Percentiles rank a stretch among this genome's conserved stretches.
These are phyloP conservation scores for Arachnomyces sp. DNA, from an alignment of 2,329 filamentous ascomycete species.

Conservation along the genomic window DNA sequence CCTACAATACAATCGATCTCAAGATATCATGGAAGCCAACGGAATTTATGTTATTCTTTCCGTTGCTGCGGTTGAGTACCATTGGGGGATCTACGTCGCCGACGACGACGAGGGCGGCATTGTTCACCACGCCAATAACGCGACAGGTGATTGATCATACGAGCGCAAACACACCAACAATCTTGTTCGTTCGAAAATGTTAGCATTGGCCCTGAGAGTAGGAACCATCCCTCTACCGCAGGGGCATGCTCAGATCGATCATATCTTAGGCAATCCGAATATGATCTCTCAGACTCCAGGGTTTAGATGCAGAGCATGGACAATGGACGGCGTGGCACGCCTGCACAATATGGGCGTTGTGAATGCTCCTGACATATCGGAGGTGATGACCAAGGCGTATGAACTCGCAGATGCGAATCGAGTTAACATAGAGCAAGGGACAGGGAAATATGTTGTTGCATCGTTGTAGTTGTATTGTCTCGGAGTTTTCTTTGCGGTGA, in stretches of 20 bases:
- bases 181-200: background rate
- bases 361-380: constrained; percentile 1
- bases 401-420: background rate
- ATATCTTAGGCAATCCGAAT: too few relatives aligned
- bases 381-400: constrained; percentile 1
- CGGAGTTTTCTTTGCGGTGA: too few relatives aligned
- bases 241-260: too few relatives aligned
- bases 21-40: constrained; percentile 3
- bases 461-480: too few relatives aligned
- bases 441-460: too few relatives aligned
- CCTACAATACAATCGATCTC: background rate
- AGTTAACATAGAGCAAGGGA: background rate
- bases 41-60: constrained; percentile 1
- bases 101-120: background rate
- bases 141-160: background rate
- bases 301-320: too few relatives aligned
- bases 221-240: too few relatives aligned
- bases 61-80: background rate
- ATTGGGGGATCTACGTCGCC: constrained; percentile 1
- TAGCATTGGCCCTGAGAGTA: too few relatives aligned
- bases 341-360: background rate
- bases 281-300: too few relatives aligned
- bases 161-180: constrained; percentile 1
- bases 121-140: constrained; percentile 4
- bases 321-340: too few relatives aligned